Conservation (phyloP, 345 rosid genomes). For the Leavenworthia alabamica region DNA sequence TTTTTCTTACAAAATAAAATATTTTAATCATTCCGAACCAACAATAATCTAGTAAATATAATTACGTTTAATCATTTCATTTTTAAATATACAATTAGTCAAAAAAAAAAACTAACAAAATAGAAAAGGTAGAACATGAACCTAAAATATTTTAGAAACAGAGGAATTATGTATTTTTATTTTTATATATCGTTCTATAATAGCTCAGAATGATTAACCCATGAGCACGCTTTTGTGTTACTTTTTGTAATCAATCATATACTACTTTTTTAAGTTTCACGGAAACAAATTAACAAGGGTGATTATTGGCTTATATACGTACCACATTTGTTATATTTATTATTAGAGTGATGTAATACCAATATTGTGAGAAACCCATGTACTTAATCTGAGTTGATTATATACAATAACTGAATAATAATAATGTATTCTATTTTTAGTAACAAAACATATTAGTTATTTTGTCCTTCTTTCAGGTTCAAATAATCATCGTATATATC, state of each 20-base stretch:
- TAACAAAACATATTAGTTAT: neutral
- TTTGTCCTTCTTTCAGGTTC: neutral
- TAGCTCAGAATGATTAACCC: slow-evolving; percentile 8
- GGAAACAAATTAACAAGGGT: neutral
- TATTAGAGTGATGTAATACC: neutral
- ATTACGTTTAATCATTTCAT: too few relatives aligned
- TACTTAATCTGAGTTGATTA: neutral
- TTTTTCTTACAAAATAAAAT: too few relatives aligned
- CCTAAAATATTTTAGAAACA: too few relatives aligned
- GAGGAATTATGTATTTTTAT: neutral
- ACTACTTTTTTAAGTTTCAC: slow-evolving; percentile 3
- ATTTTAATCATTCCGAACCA: too few relatives aligned
- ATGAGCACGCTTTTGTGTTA: slow-evolving; percentile 23
- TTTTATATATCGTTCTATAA: neutral
- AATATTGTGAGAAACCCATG: neutral
- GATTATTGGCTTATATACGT: neutral
- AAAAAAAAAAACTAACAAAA: too few relatives aligned
- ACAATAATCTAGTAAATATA: too few relatives aligned
- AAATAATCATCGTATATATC: neutral
- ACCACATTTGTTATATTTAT: neutral
- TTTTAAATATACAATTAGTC: too few relatives aligned
- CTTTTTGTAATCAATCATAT: neutral
- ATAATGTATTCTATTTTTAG: neutral
- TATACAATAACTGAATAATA: neutral
- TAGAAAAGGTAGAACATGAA: too few relatives aligned